Evolutionary conservation across 106 monocot genomes (phyloP).

Genomic region (Apostasia shenzhenica): DNA sequence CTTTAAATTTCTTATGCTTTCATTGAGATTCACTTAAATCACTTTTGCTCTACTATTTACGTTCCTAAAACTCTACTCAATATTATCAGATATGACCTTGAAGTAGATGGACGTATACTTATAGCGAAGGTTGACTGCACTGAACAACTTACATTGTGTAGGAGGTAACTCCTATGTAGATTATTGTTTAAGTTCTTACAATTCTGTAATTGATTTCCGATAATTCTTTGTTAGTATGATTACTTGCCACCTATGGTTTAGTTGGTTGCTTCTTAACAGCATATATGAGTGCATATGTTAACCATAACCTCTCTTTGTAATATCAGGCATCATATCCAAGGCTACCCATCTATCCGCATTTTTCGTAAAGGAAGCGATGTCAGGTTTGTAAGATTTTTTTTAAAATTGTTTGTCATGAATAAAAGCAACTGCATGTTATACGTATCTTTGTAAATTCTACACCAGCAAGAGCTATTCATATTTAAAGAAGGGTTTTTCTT

Average conservation of each 20-base stretch:
- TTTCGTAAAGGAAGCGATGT: slow-evolving; percentile 91
- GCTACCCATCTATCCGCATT: slow-evolving; percentile 93
- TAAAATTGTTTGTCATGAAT: not conserved
- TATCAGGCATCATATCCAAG: slow-evolving; percentile 89
- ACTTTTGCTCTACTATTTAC: not conserved
- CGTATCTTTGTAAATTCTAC: too few relatives aligned
- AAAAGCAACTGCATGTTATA: not conserved
- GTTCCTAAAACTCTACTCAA: not conserved
- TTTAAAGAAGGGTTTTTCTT: too few relatives aligned
- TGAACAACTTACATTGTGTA: slow-evolving; percentile 59
- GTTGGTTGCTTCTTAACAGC: not conserved
- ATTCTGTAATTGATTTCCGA: not conserved
- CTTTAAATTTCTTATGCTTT: not conserved
- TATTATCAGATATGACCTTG: slow-evolving; percentile 76
- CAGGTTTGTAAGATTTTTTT: slow-evolving; percentile 38
- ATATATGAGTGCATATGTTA: not conserved
- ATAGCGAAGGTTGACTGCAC: slow-evolving; percentile 95
- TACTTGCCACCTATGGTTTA: not conserved
- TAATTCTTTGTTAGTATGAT: too few relatives aligned
- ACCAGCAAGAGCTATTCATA: too few relatives aligned
- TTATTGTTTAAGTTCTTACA: not conserved
- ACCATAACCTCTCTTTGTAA: not conserved
- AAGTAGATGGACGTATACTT: slow-evolving; percentile 82
- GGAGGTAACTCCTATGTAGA: slow-evolving; percentile 45
- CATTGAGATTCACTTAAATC: not conserved